These are phyloP conservation scores for Aspergillus saccharolyticus DNA, from an alignment of 495 filamentous ascomycete species.

Conservation along the genomic window DNA sequence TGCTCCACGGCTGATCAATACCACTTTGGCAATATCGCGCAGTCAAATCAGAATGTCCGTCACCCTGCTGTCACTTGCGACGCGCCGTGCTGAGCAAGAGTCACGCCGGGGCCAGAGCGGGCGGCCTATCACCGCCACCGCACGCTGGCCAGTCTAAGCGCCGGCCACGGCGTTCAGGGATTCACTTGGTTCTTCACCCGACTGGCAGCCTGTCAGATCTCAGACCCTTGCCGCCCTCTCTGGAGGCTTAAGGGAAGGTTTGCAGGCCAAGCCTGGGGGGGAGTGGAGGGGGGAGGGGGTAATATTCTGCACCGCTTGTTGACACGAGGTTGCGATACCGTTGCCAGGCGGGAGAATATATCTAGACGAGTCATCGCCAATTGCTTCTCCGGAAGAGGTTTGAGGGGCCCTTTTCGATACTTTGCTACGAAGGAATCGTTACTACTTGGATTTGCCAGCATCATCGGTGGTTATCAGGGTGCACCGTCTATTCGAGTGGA, in stretches of 20 bases:
- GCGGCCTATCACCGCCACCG: constrained; percentile 13
- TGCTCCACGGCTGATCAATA: neutral
- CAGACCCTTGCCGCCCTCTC: constrained; percentile 22
- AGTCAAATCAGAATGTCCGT: constrained; percentile 11
- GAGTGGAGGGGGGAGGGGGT: too few species aligned
- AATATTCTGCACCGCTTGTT: neutral
- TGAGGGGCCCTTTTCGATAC: too few species aligned
- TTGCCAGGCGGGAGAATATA: neutral
- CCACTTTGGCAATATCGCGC: neutral
- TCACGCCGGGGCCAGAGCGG: constrained; percentile 8
- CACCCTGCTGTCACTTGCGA: neutral
- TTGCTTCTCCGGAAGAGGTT: neutral
- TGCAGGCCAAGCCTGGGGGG: neutral
- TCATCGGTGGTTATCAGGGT: too few species aligned
- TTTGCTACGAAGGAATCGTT: neutral
- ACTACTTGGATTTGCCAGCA: too few species aligned
- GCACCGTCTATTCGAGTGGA: too few species aligned
- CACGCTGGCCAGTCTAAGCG: constrained; percentile 21
- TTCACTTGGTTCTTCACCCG: constrained; percentile 19
- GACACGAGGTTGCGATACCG: neutral
- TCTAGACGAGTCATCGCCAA: neutral
- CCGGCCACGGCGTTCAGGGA: constrained; percentile 16
- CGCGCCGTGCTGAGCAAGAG: constrained; percentile 11
- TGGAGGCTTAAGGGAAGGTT: neutral
- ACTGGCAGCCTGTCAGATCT: constrained; percentile 21